These are phyloP conservation scores for Evernia prunastri DNA, from an alignment of 495 filamentous ascomycete species.

Conservation along the genomic window DNA sequence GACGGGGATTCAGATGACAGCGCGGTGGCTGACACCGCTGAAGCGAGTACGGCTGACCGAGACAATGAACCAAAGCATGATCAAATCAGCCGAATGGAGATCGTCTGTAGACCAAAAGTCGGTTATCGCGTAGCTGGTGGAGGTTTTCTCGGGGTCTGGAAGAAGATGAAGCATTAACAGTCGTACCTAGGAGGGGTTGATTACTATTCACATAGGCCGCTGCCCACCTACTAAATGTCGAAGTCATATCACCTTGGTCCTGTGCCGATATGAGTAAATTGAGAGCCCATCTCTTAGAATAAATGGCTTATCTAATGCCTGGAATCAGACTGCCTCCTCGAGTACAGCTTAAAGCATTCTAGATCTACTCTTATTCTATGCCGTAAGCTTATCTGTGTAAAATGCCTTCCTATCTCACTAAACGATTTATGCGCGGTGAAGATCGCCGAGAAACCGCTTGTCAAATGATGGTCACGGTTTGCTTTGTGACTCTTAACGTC, in stretches of 20 bases:
- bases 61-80: conserved; percentile 17
- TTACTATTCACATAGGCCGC: neutral
- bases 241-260: neutral
- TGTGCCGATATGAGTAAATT: neutral
- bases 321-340: neutral
- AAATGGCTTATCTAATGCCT: neutral
- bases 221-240: neutral
- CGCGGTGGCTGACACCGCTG: neutral
- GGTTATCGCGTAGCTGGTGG: conserved; percentile 57
- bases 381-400: neutral
- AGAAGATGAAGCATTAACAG: conserved; percentile 34
- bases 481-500: conserved; percentile 10
- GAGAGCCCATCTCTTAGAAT: neutral
- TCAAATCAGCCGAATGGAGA: conserved; percentile 19
- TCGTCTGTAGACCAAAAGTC: conserved; percentile 65
- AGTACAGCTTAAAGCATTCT: neutral
- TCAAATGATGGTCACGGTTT: conserved; percentile 10
- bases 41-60: conserved; percentile 21
- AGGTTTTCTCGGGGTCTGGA: conserved; percentile 66
- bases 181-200: neutral
- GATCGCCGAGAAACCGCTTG: neutral
- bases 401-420: neutral
- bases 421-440: neutral
- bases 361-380: no score
- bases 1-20: neutral